These are phyloP conservation scores for Aspergillus ostianus DNA, from an alignment of 495 filamentous ascomycete species.

Conservation along the genomic window DNA sequence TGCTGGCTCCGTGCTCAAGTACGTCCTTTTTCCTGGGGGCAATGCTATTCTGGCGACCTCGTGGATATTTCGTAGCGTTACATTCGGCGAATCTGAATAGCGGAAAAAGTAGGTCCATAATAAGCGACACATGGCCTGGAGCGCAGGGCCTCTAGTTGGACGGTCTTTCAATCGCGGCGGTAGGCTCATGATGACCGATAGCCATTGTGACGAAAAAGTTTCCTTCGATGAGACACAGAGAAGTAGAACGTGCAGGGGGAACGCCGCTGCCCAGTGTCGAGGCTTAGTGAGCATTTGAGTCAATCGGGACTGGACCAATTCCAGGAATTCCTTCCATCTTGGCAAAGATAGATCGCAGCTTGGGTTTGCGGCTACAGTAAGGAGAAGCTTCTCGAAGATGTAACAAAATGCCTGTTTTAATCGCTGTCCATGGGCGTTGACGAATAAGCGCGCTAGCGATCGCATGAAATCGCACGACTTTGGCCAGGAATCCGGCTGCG, in stretches of 20 bases:
- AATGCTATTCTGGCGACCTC: slow-evolving; percentile 82
- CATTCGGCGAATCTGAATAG: slow-evolving; percentile 65
- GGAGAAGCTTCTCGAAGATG: slow-evolving; percentile 78
- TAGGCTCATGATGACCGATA: slow-evolving; percentile 70
- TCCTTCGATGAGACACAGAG: slow-evolving; percentile 86
- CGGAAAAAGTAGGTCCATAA: slow-evolving; percentile 96
- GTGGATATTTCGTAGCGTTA: slow-evolving; percentile 75
- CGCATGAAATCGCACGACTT: slow-evolving; percentile 87
- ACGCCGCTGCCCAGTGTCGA: slow-evolving; percentile 83
- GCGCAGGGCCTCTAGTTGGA: slow-evolving; percentile 69
- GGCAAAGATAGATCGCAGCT: slow-evolving; percentile 69
- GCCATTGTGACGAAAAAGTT: slow-evolving; percentile 79
- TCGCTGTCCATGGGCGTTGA: slow-evolving; percentile 76
- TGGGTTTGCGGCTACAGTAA: slow-evolving; percentile 82
- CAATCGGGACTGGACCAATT: slow-evolving; percentile 70
- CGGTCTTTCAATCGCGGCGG: slow-evolving; percentile 82
- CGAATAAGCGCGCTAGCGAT: slow-evolving; percentile 75
- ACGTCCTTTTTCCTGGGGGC: slow-evolving; percentile 70
- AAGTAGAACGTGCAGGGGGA: slow-evolving; percentile 79
- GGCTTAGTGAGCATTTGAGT: slow-evolving; percentile 84
- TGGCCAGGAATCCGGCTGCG: slow-evolving; percentile 70
- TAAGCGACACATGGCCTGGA: slow-evolving; percentile 88
- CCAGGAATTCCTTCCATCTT: slow-evolving; percentile 82
- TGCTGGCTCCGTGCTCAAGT: slow-evolving; percentile 74
- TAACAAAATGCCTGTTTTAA: slow-evolving; percentile 95